phyloP scores from a whole-genome alignment of 2,329 filamentous ascomycete genomes.

The Piedraia hortae region DNA sequence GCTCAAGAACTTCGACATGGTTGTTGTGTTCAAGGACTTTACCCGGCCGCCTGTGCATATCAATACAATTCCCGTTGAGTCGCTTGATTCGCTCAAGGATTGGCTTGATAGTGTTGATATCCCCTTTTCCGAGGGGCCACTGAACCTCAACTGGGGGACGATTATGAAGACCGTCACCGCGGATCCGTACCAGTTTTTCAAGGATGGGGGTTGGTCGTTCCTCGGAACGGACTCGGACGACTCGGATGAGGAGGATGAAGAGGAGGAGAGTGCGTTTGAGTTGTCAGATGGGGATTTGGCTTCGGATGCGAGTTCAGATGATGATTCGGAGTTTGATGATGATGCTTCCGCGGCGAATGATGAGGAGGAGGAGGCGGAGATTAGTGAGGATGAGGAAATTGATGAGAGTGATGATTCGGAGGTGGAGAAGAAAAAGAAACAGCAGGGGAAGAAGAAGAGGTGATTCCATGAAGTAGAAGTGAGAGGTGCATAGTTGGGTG shows the following conservation, averaged over 20 bases:
- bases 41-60: constrained; percentile 70
- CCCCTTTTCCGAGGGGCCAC: constrained; percentile 71
- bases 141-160: constrained; percentile 95
- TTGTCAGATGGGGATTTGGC: constrained; percentile 60
- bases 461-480: constrained; percentile 1
- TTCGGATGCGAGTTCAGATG: constrained; percentile 54
- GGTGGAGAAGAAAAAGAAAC: constrained; percentile 19
- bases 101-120: constrained; percentile 94
- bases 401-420: constrained; percentile 52
- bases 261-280: constrained; percentile 85
- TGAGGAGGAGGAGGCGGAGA: constrained; percentile 30
- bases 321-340: constrained; percentile 80
- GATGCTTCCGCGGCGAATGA: constrained; percentile 61
- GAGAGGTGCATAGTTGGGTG: no score
- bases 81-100: constrained; percentile 83
- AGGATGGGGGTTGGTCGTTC: constrained; percentile 87
- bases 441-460: constrained; percentile 13
- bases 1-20: constrained; percentile 95
- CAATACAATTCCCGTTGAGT: constrained; percentile 94
- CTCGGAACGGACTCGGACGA: constrained; percentile 66
- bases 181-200: constrained; percentile 85
- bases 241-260: constrained; percentile 50
- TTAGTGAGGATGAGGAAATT: constrained; percentile 61
- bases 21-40: constrained; percentile 96
- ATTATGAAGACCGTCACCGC: constrained; percentile 98